phyloP scores from a whole-genome alignment of 108 stramenopile genomes.

The Nitzschia sp. region DNA sequence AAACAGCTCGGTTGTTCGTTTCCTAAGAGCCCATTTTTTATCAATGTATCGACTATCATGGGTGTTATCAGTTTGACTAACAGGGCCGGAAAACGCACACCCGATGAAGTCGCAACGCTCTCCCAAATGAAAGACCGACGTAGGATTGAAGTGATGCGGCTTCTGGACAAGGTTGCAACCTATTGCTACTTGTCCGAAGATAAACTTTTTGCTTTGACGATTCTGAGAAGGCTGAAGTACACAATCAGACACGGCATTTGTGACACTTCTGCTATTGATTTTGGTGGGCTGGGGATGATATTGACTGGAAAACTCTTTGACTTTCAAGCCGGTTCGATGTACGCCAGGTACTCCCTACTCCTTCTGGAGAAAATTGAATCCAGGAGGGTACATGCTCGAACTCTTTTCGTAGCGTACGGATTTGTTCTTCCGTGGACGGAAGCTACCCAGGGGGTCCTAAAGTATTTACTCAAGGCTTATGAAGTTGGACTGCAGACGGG shows the following conservation, averaged over 20 bases:
- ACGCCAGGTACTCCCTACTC: neutral
- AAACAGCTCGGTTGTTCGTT: slow-evolving; percentile 5
- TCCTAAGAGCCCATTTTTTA: slow-evolving; percentile 5
- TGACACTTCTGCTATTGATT: slow-evolving; percentile 5
- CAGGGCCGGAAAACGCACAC: neutral
- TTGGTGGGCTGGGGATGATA: neutral
- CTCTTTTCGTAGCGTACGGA: neutral
- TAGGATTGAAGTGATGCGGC: slow-evolving; percentile 3
- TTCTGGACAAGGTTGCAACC: slow-evolving; percentile 7
- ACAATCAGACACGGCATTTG: slow-evolving; percentile 18
- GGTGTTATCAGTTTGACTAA: slow-evolving; percentile 1
- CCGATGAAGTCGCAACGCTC: neutral
- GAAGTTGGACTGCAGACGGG: slow-evolving; percentile 24
- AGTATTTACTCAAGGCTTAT: slow-evolving; percentile 20
- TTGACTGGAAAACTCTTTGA: neutral
- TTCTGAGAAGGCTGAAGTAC: slow-evolving; percentile 7
- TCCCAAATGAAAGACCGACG: slow-evolving; percentile 15
- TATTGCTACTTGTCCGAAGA: slow-evolving; percentile 14
- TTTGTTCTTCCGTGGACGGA: slow-evolving; percentile 15
- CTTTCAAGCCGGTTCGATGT: neutral
- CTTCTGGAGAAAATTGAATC: neutral
- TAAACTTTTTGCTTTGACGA: neutral
- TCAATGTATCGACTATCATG: neutral
- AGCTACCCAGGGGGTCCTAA: neutral
- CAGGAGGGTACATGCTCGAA: neutral